Percentiles rank a stretch among this genome's conserved stretches.
Evolutionary conservation across 2,329 filamentous ascomycete genomes (phyloP).

Genomic region (Ceratocystis smalleyi): DNA sequence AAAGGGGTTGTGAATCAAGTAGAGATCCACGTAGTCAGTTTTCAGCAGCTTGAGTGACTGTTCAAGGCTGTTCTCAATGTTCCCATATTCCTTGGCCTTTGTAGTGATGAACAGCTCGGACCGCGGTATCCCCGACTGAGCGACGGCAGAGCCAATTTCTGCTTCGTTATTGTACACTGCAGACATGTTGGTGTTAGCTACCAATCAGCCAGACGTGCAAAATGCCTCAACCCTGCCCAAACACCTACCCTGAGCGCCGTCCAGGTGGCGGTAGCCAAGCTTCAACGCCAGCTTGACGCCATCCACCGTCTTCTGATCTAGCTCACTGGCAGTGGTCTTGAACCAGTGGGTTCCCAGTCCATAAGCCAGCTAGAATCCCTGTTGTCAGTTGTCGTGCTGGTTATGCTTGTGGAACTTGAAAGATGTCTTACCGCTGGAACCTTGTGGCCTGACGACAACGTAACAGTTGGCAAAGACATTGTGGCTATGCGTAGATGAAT

Average conservation of each 20-base stretch:
- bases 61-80: slow-evolving; percentile 34
- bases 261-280: slow-evolving; percentile 11
- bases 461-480: background rate
- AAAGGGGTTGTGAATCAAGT: slow-evolving; percentile 33
- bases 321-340: background rate
- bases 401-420: background rate
- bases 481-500: background rate
- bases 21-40: slow-evolving; percentile 38
- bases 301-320: slow-evolving; percentile 7
- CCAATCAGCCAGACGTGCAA: background rate
- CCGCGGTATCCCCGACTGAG: slow-evolving; percentile 26
- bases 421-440: slow-evolving; percentile 5
- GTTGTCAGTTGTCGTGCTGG: background rate
- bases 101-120: slow-evolving; percentile 37
- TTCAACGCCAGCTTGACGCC: slow-evolving; percentile 9
- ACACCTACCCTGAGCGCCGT: slow-evolving; percentile 9
- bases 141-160: slow-evolving; percentile 30
- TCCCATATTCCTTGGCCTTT: slow-evolving; percentile 33
- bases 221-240: background rate
- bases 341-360: slow-evolving; percentile 14
- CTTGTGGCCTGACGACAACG: slow-evolving; percentile 10
- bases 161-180: slow-evolving; percentile 30
- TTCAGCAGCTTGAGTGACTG: slow-evolving; percentile 34
- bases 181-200: background rate
- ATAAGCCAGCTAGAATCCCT: slow-evolving; percentile 12